Base-by-base conservation (phyloP, 2,329 filamentous ascomycete species). In the Alternaria arbusti region DNA sequence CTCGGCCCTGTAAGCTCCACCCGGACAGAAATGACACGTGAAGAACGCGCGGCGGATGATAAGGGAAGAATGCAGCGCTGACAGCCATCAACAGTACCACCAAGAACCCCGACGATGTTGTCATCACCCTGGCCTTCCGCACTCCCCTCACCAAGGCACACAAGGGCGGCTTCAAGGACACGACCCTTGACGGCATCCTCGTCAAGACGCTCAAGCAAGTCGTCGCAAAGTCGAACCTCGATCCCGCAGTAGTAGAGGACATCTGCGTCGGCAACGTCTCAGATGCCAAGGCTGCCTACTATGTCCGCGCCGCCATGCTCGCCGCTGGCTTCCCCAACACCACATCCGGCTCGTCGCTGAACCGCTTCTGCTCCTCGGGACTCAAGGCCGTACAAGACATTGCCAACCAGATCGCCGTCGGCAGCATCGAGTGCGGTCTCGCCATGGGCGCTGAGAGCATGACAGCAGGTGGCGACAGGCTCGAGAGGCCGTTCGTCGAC, bases 131-230 rank as follows among this genome's bases (percentile, higher is more conserved):
- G 62, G 95, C 95, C 26, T 85, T 94, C 74, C 92, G 96, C 60
- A 97, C 95, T 26, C 94, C 96, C 1, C 87, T 99, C 66, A 87
- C 91, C 78, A 98, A 97, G 84, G 94, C 88, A 56, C 87, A 86
- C 80, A 97, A 97, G 86, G 95, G 96, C 70, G 93, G 94, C 45
- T 91, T 99, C 86, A 98, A 97, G 85, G 95, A 99, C 80, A 96
- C 94, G 6, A 87, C 87, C 44, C 88, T 98, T 67, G 96, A 99
- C 81, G 95, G 90, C 81, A 85, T 99, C 61, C 80, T 97, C 65
- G 93, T 94, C 78, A 89, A 93, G 63, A 85, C 97, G 52, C 84
- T 98, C 72, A 92, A 96, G 84, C 80, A 84, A 71, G 84, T 84
- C 26, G 67, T 82, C 46, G 85, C 90, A 68, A 90, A 90, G 75